phyloP scores from a whole-genome alignment of 129 eudicot species.

The Arctium minus region DNA sequence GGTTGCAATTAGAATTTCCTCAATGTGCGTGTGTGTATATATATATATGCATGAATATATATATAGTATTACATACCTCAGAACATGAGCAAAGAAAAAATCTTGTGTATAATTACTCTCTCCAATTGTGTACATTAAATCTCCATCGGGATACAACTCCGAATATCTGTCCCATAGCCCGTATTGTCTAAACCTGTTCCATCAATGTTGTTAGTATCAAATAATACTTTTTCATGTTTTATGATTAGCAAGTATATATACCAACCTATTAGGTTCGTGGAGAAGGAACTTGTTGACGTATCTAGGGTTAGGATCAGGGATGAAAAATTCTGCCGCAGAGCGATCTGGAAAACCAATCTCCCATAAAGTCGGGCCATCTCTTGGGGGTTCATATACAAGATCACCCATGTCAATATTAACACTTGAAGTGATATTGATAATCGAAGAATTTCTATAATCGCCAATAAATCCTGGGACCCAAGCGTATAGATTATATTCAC shows the following conservation, averaged over 20 bases:
- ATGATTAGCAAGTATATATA: neutral
- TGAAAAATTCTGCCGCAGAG: conserved; percentile 73
- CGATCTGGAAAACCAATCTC: conserved; percentile 90
- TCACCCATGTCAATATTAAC: conserved; percentile 41
- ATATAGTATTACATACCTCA: conserved; percentile 9
- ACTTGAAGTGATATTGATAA: conserved; percentile 44
- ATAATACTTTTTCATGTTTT: neutral
- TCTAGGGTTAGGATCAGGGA: conserved; percentile 68
- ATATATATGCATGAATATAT: no score
- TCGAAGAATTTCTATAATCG: conserved; percentile 37
- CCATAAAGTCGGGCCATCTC: conserved; percentile 88
- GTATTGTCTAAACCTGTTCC: conserved; percentile 31
- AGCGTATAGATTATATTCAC: conserved; percentile 70
- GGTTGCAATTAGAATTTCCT: no score
- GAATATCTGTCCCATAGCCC: conserved; percentile 54
- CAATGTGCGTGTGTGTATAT: no score
- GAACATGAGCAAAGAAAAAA: conserved; percentile 46
- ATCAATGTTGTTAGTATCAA: neutral
- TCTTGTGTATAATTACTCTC: conserved; percentile 27
- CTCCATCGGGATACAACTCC: conserved; percentile 33
- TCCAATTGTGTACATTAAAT: conserved; percentile 34
- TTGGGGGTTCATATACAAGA: conserved; percentile 65
- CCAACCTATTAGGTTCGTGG: conserved; percentile 53
- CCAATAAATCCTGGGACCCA: conserved; percentile 86
- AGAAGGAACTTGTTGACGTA: conserved; percentile 48